Evolutionary conservation across 768 basidiomycete genomes (phyloP), one percentile per base, ranked within the genome.

Genomic region (Piloderma croceum): DNA sequence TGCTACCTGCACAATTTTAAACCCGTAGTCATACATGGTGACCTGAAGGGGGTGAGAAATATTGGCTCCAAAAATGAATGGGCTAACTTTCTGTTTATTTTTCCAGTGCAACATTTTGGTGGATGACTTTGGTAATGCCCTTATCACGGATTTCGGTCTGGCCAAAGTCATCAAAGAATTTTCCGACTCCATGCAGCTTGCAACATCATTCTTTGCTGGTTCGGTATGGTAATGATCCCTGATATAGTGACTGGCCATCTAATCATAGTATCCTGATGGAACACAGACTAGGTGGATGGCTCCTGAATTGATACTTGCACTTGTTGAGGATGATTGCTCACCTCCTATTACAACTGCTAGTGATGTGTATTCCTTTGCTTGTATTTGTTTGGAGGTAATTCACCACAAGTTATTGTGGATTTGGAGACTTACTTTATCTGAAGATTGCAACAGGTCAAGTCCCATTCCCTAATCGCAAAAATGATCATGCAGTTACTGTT

Each of bases 81-180:
- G n/a, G n/a, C n/a, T n/a, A n/a, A n/a, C n/a, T n/a, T n/a, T n/a
- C 32, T 39, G 21, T 24, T 38, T 13, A 24, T 22, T 9, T 41
- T n/a, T 17, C 3, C 41, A 79, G 77, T 69, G 71, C 6, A 80
- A 81, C 44, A 76, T 80, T 37, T 63, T 81, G 21, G 64, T 81
- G 24, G 68, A 73, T 42, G 69, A 70, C 35, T 59, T 65, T 9
- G 78, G 77, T 7, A 51, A 57, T 24, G 71, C 77, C 7, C 61
- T 80, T 43, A 74, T 80, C 33, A 76, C 76, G 1, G 79, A 81
- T 51, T 81, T 81, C 44, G 79, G 79, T 3, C 57, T 80, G 5
- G 77, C 76, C 18, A 74, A 70, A 41, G 73, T 79, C 38, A 64
- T 74, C 34, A 74, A 74, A 44, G 77, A 79, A 15, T 61, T 79